Conservation (phyloP, 2,329 filamentous ascomycete species). For the Ophiocordyceps camponoti-rufipedis region DNA sequence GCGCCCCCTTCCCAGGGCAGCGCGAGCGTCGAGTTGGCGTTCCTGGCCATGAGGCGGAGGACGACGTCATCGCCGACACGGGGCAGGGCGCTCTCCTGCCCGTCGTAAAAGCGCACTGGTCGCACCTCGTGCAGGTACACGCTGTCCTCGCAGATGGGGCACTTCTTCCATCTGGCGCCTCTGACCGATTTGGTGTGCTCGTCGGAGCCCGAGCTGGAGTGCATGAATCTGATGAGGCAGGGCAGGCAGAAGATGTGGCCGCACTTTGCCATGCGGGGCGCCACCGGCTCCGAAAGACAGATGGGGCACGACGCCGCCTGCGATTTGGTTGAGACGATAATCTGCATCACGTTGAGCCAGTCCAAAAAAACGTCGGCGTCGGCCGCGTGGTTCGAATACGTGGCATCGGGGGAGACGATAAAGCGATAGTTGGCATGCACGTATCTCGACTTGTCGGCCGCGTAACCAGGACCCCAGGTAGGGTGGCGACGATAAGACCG, state of each 20-base stretch:
- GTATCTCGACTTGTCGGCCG: constrained; percentile 75
- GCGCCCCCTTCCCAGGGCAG: constrained; percentile 64
- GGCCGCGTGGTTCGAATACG: constrained; percentile 62
- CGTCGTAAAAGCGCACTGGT: constrained; percentile 79
- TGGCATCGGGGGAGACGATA: constrained; percentile 66
- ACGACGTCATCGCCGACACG: constrained; percentile 79
- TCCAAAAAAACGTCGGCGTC: constrained; percentile 83
- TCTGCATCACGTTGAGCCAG: constrained; percentile 80
- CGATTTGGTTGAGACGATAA: constrained; percentile 77
- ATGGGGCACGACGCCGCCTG: constrained; percentile 86
- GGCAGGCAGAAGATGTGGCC: constrained; percentile 94
- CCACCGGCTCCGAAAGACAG: constrained; percentile 80
- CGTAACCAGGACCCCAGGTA: constrained; percentile 73
- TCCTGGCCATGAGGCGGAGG: constrained; percentile 66
- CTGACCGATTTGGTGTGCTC: constrained; percentile 43
- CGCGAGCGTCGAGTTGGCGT: constrained; percentile 66
- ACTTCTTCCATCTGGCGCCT: constrained; percentile 76
- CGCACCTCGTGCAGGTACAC: constrained; percentile 84
- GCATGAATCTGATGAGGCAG: constrained; percentile 91
- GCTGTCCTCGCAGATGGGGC: constrained; percentile 84
- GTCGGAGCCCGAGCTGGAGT: constrained; percentile 57
- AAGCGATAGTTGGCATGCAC: constrained; percentile 97
- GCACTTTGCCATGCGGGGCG: constrained; percentile 90
- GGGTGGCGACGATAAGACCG: constrained; percentile 50
- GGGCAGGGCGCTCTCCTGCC: constrained; percentile 68